phyloP scores from a whole-genome alignment of 495 filamentous ascomycete genomes.

The Aspergillus coremiiformis region DNA sequence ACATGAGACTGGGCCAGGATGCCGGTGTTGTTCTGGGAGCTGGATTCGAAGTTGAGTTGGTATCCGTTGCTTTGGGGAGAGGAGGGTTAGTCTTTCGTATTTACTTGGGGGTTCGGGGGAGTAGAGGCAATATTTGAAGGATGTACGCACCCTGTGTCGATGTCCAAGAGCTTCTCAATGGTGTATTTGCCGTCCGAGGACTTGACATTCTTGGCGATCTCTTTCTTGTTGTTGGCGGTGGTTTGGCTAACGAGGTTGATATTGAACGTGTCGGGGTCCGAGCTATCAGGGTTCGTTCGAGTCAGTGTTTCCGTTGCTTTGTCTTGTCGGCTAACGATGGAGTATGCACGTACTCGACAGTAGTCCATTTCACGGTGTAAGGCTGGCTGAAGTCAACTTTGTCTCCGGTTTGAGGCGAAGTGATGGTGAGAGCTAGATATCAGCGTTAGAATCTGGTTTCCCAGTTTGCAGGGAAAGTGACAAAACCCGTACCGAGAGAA shows the following conservation, averaged over 20 bases:
- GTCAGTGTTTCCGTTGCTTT: neutral
- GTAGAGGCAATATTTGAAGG: neutral
- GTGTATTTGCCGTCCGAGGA: constrained; percentile 16
- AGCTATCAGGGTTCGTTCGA: constrained; percentile 3
- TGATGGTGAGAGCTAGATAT: constrained; percentile 15
- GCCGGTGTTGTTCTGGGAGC: constrained; percentile 20
- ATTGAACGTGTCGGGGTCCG: constrained; percentile 22
- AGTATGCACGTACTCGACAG: constrained; percentile 12
- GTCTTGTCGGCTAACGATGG: neutral
- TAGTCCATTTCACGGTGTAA: constrained; percentile 12
- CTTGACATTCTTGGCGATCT: constrained; percentile 24
- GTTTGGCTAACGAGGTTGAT: constrained; percentile 24
- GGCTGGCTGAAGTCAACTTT: constrained; percentile 21
- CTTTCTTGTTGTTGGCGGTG: constrained; percentile 29
- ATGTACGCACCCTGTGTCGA: constrained; percentile 17
- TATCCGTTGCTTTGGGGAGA: constrained; percentile 15
- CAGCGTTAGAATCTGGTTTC: constrained; percentile 11
- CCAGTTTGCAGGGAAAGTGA: constrained; percentile 5
- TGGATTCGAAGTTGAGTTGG: constrained; percentile 29
- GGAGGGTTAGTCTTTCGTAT: neutral
- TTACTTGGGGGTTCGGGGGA: neutral
- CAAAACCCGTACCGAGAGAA: constrained; percentile 12
- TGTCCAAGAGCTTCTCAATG: constrained; percentile 14
- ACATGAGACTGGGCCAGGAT: constrained; percentile 28
- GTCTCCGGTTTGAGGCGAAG: constrained; percentile 6